A percentile compares a stretch with the other conserved stretches of the same genome.
phyloP scores from a whole-genome alignment of 2,329 filamentous ascomycete genomes.

The Venturia nashicola region DNA sequence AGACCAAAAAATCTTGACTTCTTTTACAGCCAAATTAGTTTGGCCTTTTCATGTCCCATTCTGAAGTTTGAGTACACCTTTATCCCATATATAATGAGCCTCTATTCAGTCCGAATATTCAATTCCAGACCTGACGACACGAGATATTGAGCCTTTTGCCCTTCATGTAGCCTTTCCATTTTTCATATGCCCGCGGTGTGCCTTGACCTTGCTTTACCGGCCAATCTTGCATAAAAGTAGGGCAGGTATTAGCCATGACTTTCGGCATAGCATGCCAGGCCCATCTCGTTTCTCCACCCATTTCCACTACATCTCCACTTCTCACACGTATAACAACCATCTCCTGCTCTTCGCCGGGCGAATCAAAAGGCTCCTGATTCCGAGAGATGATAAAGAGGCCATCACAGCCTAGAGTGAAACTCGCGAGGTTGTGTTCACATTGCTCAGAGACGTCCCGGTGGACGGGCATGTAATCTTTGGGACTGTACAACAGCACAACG shows the following conservation, averaged over 20 bases:
- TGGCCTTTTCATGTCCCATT: too few relatives aligned
- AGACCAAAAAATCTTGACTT: too few relatives aligned
- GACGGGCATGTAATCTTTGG: conserved; percentile 81
- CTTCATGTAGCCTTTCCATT: conserved; percentile 79
- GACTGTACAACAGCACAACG: conserved; percentile 86
- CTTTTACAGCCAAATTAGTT: too few relatives aligned
- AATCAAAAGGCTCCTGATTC: conserved; percentile 12
- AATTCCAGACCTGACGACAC: conserved; percentile 72
- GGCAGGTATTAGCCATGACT: conserved; percentile 69
- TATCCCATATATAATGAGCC: neutral
- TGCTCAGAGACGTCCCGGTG: conserved; percentile 90
- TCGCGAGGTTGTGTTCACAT: conserved; percentile 65
- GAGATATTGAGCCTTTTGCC: conserved; percentile 86
- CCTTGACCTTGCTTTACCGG: conserved; percentile 34
- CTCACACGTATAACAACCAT: conserved; percentile 48
- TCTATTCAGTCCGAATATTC: neutral
- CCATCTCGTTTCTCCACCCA: conserved; percentile 69
- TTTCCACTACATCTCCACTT: conserved; percentile 83
- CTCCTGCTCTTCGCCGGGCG: neutral
- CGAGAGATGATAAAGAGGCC: conserved; percentile 76
- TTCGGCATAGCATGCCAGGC: conserved; percentile 95
- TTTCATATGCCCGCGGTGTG: conserved; percentile 33
- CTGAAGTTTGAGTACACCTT: too few relatives aligned
- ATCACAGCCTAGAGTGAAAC: conserved; percentile 82
- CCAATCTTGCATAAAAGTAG: conserved; percentile 62